phyloP scores from a whole-genome alignment of 768 basidiomycete genomes.

The Cystofilobasidium macerans region DNA sequence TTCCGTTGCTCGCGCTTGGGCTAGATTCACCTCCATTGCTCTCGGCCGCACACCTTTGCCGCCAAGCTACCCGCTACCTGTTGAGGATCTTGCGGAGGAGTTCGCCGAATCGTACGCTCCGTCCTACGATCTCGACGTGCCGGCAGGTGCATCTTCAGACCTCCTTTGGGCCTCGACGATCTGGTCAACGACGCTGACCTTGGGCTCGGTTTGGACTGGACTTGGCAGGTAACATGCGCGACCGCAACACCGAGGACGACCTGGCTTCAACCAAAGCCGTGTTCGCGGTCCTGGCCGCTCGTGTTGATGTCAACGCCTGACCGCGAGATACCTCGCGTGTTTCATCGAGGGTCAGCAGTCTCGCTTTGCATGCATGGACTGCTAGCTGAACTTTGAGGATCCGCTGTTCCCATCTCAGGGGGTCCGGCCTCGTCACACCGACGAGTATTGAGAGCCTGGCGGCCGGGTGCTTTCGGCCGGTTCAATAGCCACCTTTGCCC shows the following conservation, averaged over 20 bases:
- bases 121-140: slow-evolving; percentile 68
- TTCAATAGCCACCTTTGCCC: too few relatives aligned
- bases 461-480: too few relatives aligned
- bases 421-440: too few relatives aligned
- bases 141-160: slow-evolving; percentile 32
- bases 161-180: background rate
- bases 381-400: too few relatives aligned
- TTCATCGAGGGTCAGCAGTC: too few relatives aligned
- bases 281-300: slow-evolving; percentile 5
- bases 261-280: slow-evolving; percentile 27
- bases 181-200: too few relatives aligned
- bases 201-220: too few relatives aligned
- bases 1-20: slow-evolving; percentile 79
- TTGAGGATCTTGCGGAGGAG: slow-evolving; percentile 1
- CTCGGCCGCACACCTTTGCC: slow-evolving; percentile 44
- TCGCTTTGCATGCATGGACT: too few relatives aligned
- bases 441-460: too few relatives aligned
- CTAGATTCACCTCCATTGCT: slow-evolving; percentile 63
- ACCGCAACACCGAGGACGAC: slow-evolving; percentile 58
- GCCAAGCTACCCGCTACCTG: background rate
- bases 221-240: slow-evolving; percentile 54
- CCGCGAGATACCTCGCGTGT: too few relatives aligned
- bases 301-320: background rate
- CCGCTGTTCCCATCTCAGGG: too few relatives aligned
- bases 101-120: slow-evolving; percentile 54